These are phyloP conservation scores for Cladosporium sp. DNA, from an alignment of 2,329 filamentous ascomycete species.

Conservation along the genomic window DNA sequence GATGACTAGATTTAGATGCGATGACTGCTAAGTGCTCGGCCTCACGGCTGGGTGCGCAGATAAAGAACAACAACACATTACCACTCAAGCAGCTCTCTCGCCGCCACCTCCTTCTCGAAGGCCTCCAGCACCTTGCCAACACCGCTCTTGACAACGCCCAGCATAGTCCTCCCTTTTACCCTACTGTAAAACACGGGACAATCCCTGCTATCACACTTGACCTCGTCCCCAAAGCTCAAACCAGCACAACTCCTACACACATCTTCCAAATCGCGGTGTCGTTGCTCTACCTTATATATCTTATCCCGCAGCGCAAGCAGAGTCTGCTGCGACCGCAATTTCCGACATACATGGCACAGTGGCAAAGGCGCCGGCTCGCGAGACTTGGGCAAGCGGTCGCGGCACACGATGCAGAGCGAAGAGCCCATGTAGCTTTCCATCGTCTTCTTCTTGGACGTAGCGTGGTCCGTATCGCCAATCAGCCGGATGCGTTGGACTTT, in stretches of 20 bases:
- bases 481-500: conserved; percentile 76
- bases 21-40: background rate
- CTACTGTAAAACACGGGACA: conserved; percentile 89
- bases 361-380: conserved; percentile 36
- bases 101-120: conserved; percentile 37
- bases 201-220: conserved; percentile 86
- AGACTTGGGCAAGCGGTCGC: conserved; percentile 51
- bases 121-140: conserved; percentile 45
- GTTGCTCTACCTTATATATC: conserved; percentile 64
- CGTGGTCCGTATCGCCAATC: conserved; percentile 41
- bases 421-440: conserved; percentile 92
- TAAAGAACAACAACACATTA: background rate
- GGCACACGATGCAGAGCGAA: conserved; percentile 76
- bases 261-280: conserved; percentile 62
- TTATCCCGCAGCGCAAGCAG: conserved; percentile 64
- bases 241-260: conserved; percentile 81
- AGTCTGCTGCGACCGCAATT: conserved; percentile 56
- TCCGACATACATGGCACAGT: conserved; percentile 61
- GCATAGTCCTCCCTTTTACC: conserved; percentile 59
- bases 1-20: conserved; percentile 1
- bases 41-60: background rate
- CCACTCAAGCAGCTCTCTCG: conserved; percentile 27
- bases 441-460: conserved; percentile 56
- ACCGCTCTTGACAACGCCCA: conserved; percentile 41
- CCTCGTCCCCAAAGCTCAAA: conserved; percentile 69